Conservation (phyloP, 768 basidiomycete genomes). For the Podaxis mareebaensis region DNA sequence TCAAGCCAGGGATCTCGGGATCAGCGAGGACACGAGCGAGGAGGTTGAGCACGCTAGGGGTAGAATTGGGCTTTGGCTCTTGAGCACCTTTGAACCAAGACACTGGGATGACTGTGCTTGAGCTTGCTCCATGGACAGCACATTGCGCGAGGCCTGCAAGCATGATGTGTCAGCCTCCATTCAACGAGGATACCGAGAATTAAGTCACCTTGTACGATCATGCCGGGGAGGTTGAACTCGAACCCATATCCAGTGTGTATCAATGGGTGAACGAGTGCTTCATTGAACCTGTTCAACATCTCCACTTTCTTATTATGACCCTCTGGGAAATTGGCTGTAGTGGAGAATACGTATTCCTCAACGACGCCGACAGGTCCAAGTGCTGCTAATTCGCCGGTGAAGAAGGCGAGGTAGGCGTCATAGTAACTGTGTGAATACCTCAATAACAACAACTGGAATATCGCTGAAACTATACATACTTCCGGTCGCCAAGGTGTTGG, state of each 20-base stretch:
- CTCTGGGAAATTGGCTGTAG: conserved; percentile 44
- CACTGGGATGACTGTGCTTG: conserved; percentile 25
- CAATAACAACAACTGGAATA: not conserved
- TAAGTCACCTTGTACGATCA: conserved; percentile 58
- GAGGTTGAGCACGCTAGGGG: conserved; percentile 1
- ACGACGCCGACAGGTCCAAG: conserved; percentile 45
- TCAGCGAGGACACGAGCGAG: conserved; percentile 15
- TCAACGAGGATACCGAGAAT: not conserved
- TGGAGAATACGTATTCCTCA: conserved; percentile 64
- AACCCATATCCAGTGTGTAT: conserved; percentile 67
- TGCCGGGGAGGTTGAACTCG: conserved; percentile 60
- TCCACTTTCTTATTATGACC: conserved; percentile 11
- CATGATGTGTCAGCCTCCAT: not conserved
- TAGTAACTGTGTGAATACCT: conserved; percentile 49
- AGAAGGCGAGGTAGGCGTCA: conserved; percentile 31
- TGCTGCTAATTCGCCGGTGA: conserved; percentile 38
- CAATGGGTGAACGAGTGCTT: conserved; percentile 61
- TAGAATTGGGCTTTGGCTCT: not conserved
- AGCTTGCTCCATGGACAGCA: conserved; percentile 42
- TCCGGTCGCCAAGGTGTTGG: conserved; percentile 57
- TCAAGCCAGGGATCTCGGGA: not conserved
- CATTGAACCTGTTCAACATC: conserved; percentile 60
- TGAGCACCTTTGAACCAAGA: conserved; percentile 22
- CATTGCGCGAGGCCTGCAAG: conserved; percentile 55
- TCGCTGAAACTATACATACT: conserved; percentile 32